Conservation (phyloP, 176 grass and related monocot genomes). For the Otatea glauca region DNA sequence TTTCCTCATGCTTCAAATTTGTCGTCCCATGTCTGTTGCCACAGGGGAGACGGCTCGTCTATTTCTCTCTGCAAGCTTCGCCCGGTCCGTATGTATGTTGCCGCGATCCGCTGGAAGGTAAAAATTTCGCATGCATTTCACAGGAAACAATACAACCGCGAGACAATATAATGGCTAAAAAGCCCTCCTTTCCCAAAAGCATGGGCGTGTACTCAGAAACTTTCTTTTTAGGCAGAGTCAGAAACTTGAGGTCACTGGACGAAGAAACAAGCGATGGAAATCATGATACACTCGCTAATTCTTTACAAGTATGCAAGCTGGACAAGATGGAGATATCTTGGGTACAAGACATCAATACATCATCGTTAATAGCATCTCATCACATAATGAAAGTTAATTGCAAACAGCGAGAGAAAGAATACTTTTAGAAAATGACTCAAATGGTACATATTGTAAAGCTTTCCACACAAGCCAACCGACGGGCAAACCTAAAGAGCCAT, state of each 20-base stretch:
- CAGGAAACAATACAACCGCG: background rate
- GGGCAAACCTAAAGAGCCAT: slow-evolving; percentile 16
- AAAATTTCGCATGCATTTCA: background rate
- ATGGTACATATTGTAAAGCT: slow-evolving; percentile 18
- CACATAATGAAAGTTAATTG: slow-evolving; percentile 12
- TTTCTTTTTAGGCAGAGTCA: background rate
- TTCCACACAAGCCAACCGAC: slow-evolving; percentile 31
- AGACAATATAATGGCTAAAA: background rate
- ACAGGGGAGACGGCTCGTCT: slow-evolving; percentile 32
- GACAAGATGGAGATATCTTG: background rate
- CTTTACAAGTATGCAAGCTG: slow-evolving; percentile 12
- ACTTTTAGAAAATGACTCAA: slow-evolving; percentile 23
- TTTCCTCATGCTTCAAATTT: background rate
- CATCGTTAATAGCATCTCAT: background rate
- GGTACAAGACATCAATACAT: background rate
- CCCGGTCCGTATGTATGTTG: background rate
- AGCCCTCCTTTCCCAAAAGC: background rate
- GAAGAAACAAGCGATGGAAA: background rate
- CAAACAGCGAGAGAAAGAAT: background rate
- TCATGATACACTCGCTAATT: background rate
- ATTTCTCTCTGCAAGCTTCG: background rate
- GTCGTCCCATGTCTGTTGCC: background rate
- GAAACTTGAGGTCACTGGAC: background rate
- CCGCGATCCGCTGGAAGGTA: background rate
- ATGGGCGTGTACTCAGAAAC: background rate